Evolutionary conservation across 2,329 filamentous ascomycete species (phyloP), one percentile per base, ranked within the genome.

Genomic region (Leptodontidium sp.): DNA sequence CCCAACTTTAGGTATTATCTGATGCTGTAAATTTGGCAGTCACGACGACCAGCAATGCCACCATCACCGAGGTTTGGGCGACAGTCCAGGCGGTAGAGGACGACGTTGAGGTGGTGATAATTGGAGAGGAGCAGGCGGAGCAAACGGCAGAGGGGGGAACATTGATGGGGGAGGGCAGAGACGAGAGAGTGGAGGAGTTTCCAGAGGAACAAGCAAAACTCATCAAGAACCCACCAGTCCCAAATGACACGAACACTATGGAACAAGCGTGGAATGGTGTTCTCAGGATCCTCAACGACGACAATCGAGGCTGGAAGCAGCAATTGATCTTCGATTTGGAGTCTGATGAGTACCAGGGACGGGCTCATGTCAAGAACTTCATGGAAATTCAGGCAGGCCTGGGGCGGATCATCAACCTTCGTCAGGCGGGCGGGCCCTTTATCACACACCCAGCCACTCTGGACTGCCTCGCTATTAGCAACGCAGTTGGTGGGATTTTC

Each of bases 401-500:
- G 12, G 47, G 47, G 47, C 32, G 71, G 70, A 64, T 58, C 29
- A 5, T 21, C 26, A 12, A 70, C 68, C 5, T 76, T 75, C 61
- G 58, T 77, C 62, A 49, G 49, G 38, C 65, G 74, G 29, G 69
- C 72, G 38, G 57, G 69, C 4, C 69, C 69, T 11, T 78, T 78
- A 75, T 81, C 1, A 79, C 80, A 0, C 79, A 82, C 68, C 57
- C 71, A 7, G 70, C 76, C 3, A 62, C 81, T 17, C 64, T 81
- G 14, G 75, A 79, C 40, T 79, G 76, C 58, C 73, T 81, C 11
- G 74, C 79, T 3, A 70, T 80, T 1, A 78, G 81, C 67, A 80
- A 77, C 2, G 75, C 71, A 40, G 76, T 81, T 7, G 77, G 77
- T 14, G 66, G 61, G 8, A 53, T 81, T 5, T 81, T 80, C 68